A percentile compares a stretch with the other conserved stretches of the same genome.
These are phyloP conservation scores for Pichia deserticola DNA, from an alignment of 805 yeast genomes.

Conservation along the genomic window DNA sequence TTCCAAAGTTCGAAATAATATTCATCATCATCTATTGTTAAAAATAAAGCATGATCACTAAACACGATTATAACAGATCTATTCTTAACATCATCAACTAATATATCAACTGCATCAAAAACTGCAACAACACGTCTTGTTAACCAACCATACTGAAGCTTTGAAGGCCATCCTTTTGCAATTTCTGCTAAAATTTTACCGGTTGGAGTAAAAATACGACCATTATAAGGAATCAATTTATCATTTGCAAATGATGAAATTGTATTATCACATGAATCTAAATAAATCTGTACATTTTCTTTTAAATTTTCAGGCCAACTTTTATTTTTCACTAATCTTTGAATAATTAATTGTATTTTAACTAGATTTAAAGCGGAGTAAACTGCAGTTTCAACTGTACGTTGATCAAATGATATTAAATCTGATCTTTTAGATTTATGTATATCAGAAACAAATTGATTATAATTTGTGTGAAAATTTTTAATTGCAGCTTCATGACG, in stretches of 20 bases:
- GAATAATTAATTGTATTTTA: slow-evolving; percentile 59
- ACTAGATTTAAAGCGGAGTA: slow-evolving; percentile 66
- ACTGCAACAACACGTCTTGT: slow-evolving; percentile 80
- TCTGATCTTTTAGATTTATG: slow-evolving; percentile 23
- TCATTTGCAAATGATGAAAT: slow-evolving; percentile 77
- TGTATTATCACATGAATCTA: slow-evolving; percentile 49
- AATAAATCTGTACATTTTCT: slow-evolving; percentile 33
- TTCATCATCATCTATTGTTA: slow-evolving; percentile 43
- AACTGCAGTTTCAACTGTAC: slow-evolving; percentile 53
- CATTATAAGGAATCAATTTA: slow-evolving; percentile 41
- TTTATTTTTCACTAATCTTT: slow-evolving; percentile 47
- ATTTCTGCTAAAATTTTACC: slow-evolving; percentile 82
- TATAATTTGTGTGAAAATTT: slow-evolving; percentile 43
- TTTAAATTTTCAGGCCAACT: slow-evolving; percentile 32
- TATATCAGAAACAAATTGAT: slow-evolving; percentile 34
- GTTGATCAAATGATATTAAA: slow-evolving; percentile 34
- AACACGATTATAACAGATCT: slow-evolving; percentile 64
- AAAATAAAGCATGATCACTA: slow-evolving; percentile 68
- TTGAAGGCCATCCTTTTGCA: slow-evolving; percentile 82
- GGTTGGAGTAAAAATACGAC: slow-evolving; percentile 80
- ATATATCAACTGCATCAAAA: slow-evolving; percentile 31
- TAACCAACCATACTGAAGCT: slow-evolving; percentile 83
- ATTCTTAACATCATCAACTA: slow-evolving; percentile 23
- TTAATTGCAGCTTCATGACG: slow-evolving; percentile 90
- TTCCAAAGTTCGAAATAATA: slow-evolving; percentile 25